Conservation (phyloP, 2,329 filamentous ascomycete genomes). For the Talaromyces sp. region DNA sequence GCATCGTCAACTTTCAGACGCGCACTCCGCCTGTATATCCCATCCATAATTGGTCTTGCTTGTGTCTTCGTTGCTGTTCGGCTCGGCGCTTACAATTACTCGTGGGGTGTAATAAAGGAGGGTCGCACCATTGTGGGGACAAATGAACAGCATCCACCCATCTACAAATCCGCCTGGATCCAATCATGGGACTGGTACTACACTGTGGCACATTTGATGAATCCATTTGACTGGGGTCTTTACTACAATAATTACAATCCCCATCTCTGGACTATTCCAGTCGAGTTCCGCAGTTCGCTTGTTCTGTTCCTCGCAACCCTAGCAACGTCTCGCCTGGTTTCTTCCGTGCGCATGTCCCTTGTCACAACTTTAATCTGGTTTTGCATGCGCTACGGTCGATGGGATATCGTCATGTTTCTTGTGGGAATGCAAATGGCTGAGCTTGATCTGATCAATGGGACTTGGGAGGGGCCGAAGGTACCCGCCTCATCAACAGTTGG, state of each 20-base stretch:
- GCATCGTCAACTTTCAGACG: slow-evolving; percentile 50
- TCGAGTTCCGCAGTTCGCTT: slow-evolving; percentile 50
- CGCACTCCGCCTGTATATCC: slow-evolving; percentile 47
- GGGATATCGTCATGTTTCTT: slow-evolving; percentile 48
- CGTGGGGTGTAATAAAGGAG: slow-evolving; percentile 37
- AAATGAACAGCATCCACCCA: slow-evolving; percentile 48
- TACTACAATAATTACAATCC: slow-evolving; percentile 50
- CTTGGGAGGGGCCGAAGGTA: slow-evolving; percentile 32
- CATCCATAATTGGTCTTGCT: slow-evolving; percentile 43
- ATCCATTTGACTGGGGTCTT: slow-evolving; percentile 43
- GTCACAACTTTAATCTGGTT: slow-evolving; percentile 40
- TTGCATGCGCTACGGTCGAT: slow-evolving; percentile 47
- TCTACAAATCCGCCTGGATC: slow-evolving; percentile 33
- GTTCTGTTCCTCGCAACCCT: slow-evolving; percentile 47
- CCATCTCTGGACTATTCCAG: slow-evolving; percentile 52
- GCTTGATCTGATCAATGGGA: slow-evolving; percentile 42
- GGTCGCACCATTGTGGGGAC: slow-evolving; percentile 43
- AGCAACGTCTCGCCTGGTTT: slow-evolving; percentile 40
- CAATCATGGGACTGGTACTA: slow-evolving; percentile 43
- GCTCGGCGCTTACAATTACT: slow-evolving; percentile 45
- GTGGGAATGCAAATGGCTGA: slow-evolving; percentile 49
- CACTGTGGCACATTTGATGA: slow-evolving; percentile 38
- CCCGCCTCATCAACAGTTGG: neutral
- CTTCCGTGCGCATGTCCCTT: slow-evolving; percentile 36
- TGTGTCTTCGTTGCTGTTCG: slow-evolving; percentile 47